Evolutionary conservation across 805 yeast genomes (phyloP).

Genomic region (Isabelozyma gotoi): DNA sequence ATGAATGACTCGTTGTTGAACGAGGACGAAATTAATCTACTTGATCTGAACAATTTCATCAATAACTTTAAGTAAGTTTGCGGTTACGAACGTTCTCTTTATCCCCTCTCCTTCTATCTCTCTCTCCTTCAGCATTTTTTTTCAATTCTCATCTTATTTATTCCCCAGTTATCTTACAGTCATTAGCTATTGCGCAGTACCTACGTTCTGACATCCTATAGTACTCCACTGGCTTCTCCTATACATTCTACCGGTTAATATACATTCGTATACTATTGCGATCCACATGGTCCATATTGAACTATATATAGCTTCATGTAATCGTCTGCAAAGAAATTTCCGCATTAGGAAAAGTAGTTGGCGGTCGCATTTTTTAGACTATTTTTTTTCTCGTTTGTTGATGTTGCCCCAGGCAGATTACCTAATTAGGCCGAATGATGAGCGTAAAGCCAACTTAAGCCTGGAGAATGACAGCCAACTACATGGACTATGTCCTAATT

Average conservation of each 20-base stretch:
- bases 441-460: neutral
- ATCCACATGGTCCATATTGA: no score
- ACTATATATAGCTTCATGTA: no score
- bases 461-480: neutral
- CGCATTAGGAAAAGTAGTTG: neutral
- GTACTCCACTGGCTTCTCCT: no score
- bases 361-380: neutral
- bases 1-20: slow-evolving; percentile 16
- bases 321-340: neutral
- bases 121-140: no score
- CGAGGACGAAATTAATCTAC: slow-evolving; percentile 20
- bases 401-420: neutral
- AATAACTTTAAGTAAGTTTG: neutral
- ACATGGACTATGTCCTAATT: neutral
- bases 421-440: neutral
- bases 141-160: no score
- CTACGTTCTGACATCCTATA: no score
- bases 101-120: no score
- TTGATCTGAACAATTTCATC: slow-evolving; percentile 13
- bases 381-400: neutral
- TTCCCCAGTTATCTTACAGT: no score
- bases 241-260: no score
- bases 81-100: no score
- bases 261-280: no score
- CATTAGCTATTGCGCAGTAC: no score